Conservation (phyloP, 805 yeast genomes). For the Metschnikowia drakensbergensis region DNA sequence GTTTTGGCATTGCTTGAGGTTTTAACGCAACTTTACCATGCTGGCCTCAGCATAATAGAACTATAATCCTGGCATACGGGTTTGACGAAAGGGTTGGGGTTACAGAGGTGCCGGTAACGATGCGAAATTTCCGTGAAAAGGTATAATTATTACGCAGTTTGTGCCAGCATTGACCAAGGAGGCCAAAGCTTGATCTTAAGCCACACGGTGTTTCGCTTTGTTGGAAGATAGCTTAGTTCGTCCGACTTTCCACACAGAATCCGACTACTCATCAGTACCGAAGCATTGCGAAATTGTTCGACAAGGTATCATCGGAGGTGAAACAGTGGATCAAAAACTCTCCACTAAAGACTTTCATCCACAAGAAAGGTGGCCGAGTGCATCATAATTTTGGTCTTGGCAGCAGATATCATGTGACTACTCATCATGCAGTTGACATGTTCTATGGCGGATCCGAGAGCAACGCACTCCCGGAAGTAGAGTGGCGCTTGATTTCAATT, state of each 20-base stretch:
- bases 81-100: constrained; percentile 17
- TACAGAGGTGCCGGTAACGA: constrained; percentile 10
- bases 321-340: constrained; percentile 32
- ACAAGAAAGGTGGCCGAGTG: constrained; percentile 22
- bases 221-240: too few species aligned
- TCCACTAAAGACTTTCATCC: constrained; percentile 29
- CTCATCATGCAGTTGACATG: constrained; percentile 35
- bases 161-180: constrained; percentile 18
- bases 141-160: constrained; percentile 11
- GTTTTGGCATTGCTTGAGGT: constrained; percentile 59
- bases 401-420: constrained; percentile 27
- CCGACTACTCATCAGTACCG: constrained; percentile 59
- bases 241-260: constrained; percentile 43
- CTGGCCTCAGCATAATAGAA: constrained; percentile 8
- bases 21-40: constrained; percentile 10
- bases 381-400: constrained; percentile 17
- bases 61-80: constrained; percentile 13
- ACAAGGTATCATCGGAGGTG: constrained; percentile 18
- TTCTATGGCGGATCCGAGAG: constrained; percentile 35
- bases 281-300: constrained; percentile 51
- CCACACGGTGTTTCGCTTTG: background rate
- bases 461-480: constrained; percentile 36
- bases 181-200: constrained; percentile 10
- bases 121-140: constrained; percentile 5
- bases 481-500: constrained; percentile 8